Evolutionary conservation across 139 green algal genomes (phyloP).

Genomic region (Penium margaritaceum): DNA sequence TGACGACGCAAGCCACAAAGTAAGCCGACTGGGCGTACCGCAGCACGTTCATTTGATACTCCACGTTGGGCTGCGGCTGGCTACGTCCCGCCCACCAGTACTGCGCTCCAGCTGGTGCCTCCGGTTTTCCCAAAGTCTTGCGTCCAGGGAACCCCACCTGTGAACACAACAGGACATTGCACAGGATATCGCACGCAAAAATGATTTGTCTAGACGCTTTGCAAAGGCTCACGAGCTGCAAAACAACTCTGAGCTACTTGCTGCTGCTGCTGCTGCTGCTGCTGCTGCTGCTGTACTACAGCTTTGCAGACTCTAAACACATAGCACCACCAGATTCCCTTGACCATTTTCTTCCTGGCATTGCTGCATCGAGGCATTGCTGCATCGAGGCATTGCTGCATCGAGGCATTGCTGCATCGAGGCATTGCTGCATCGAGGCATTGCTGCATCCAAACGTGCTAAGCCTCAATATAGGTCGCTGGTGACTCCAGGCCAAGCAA

Average conservation of each 20-base stretch:
- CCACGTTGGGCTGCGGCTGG: conserved; percentile 58
- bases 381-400: too few relatives aligned
- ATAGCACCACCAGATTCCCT: background rate
- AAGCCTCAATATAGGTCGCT: too few relatives aligned
- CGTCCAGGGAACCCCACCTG: conserved; percentile 33
- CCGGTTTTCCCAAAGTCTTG: background rate
- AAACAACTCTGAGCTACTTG: too few relatives aligned
- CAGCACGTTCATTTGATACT: conserved; percentile 58
- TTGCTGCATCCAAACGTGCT: too few relatives aligned
- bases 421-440: too few relatives aligned
- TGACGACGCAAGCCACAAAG: conserved; percentile 63
- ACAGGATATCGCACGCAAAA: background rate
- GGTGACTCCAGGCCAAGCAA: too few relatives aligned
- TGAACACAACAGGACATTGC: background rate
- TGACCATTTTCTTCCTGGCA: background rate
- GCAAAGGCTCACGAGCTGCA: background rate
- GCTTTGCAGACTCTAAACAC: background rate
- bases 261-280: too few relatives aligned
- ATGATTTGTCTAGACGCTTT: background rate
- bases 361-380: too few relatives aligned
- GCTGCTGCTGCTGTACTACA: background rate
- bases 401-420: too few relatives aligned
- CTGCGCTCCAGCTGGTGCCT: conserved; percentile 38
- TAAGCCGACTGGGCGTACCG: conserved; percentile 65
- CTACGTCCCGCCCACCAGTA: conserved; percentile 62